phyloP scores from a whole-genome alignment of 805 yeast genomes.

The Priceomyces carsonii region DNA sequence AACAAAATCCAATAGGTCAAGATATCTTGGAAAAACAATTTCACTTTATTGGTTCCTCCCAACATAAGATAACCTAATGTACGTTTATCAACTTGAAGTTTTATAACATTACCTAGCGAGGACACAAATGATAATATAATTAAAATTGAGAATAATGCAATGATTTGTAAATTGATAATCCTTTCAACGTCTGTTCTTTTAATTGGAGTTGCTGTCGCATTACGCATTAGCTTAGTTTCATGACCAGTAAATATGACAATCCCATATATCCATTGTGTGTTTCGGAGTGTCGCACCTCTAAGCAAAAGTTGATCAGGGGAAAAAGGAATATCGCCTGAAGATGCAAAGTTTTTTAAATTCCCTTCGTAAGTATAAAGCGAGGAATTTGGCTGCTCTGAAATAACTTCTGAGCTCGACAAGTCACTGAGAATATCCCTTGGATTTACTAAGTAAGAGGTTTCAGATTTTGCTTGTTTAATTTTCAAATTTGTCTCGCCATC shows the following conservation, averaged over 20 bases:
- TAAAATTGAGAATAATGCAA: slow-evolving; percentile 81
- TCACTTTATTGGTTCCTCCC: slow-evolving; percentile 65
- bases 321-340: slow-evolving; percentile 58
- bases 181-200: slow-evolving; percentile 96
- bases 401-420: slow-evolving; percentile 40
- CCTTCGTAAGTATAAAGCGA: slow-evolving; percentile 95
- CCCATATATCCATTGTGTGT: slow-evolving; percentile 95
- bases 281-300: slow-evolving; percentile 93
- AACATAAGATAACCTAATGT: slow-evolving; percentile 65
- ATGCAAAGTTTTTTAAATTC: slow-evolving; percentile 60
- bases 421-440: slow-evolving; percentile 52
- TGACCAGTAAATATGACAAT: slow-evolving; percentile 95
- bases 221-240: slow-evolving; percentile 96
- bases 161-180: slow-evolving; percentile 87
- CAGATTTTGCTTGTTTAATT: slow-evolving; percentile 83
- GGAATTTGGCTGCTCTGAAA: slow-evolving; percentile 92
- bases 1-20: slow-evolving; percentile 95
- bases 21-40: slow-evolving; percentile 79
- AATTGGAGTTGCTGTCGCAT: slow-evolving; percentile 98
- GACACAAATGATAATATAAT: slow-evolving; percentile 77
- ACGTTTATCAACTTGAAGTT: slow-evolving; percentile 52
- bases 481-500: slow-evolving; percentile 98
- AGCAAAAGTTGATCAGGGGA: slow-evolving; percentile 88
- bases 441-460: slow-evolving; percentile 71
- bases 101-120: slow-evolving; percentile 83